phyloP scores from a whole-genome alignment of 148 eudicot genomes.

The Fagopyrum tataricum region DNA sequence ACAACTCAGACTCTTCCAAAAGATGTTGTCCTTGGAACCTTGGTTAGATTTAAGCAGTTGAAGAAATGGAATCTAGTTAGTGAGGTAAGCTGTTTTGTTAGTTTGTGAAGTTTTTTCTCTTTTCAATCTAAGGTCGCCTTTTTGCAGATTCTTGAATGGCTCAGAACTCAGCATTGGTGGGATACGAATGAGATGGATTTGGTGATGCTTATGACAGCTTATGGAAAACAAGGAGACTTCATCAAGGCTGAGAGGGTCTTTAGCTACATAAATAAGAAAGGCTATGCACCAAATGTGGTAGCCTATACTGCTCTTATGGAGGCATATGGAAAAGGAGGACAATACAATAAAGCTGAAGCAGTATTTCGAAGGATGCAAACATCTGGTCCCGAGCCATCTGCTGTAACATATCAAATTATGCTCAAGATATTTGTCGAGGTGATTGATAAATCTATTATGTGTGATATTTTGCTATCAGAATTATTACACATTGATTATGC shows the following conservation, averaged over 20 bases:
- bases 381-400: conserved; percentile 95
- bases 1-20: conserved; percentile 63
- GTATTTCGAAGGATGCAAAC: conserved; percentile 84
- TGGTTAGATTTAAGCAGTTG: conserved; percentile 84
- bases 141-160: conserved; percentile 87
- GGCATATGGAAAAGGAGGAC: conserved; percentile 89
- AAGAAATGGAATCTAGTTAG: conserved; percentile 94
- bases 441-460: conserved; percentile 10
- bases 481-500: not conserved
- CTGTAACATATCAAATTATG: conserved; percentile 84
- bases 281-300: conserved; percentile 58
- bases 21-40: conserved; percentile 75
- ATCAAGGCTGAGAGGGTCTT: conserved; percentile 67
- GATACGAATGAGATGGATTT: conserved; percentile 78
- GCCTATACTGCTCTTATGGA: conserved; percentile 96
- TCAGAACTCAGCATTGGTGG: conserved; percentile 92
- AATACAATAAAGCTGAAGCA: conserved; percentile 73
- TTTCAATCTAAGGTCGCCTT: not conserved
- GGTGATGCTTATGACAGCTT: conserved; percentile 85
- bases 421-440: conserved; percentile 90
- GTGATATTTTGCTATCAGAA: not conserved
- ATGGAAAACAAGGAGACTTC: conserved; percentile 82
- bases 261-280: conserved; percentile 64
- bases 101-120: not conserved
- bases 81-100: conserved; percentile 42